Evolutionary conservation across 2,329 filamentous ascomycete genomes (phyloP), one percentile per base, ranked within the genome.

Genomic region (Colletotrichum navitas): DNA sequence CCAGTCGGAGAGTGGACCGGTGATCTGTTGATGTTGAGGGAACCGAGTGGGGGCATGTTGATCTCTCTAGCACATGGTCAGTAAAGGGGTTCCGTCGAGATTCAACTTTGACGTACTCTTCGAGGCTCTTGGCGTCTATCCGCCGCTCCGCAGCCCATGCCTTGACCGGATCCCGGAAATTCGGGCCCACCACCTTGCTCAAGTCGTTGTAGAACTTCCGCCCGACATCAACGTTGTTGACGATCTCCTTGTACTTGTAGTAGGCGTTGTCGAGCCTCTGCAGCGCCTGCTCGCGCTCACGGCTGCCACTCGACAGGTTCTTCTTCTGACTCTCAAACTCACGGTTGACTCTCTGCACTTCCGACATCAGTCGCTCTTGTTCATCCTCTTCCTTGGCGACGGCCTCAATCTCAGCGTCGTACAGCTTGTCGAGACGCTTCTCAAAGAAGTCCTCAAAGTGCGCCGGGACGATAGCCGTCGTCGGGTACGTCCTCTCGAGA

Each of bases 151-250:
- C 92, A 0, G 93, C 92, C 86, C 97, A 98, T 1, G 87, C 88
- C 75, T 91, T 91, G 45, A 93, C 93, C 67, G 86, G 81, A 75
- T 98, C 95, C 24, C 94, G 87, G 80, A 98, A 98, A 12, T 91
- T 87, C 47, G 84, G 84, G 0, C 90, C 92, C 0, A 97, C 93
- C 73, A 98, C 94, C 81, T 92, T 93, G 58, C 93, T 93, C 5
- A 99, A 87, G 78, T 98, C 95, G 76, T 99, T 99, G 84, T 98
- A 99, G 79, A 99, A 99, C 80, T 96, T 98, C 64, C 95, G 87
- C 0, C 94, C 96, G 0, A 93, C 93, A 75, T 98, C 95, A 3
- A 98, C 87, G 78, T 98, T 97, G 74, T 90, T 93, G 68, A 97
- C 90, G 68, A 98, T 94, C 80, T 99, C 95, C 82, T 97, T 97